These are phyloP conservation scores for Lipomyces chichibuensis DNA, from an alignment of 805 yeast genomes.

Conservation along the genomic window DNA sequence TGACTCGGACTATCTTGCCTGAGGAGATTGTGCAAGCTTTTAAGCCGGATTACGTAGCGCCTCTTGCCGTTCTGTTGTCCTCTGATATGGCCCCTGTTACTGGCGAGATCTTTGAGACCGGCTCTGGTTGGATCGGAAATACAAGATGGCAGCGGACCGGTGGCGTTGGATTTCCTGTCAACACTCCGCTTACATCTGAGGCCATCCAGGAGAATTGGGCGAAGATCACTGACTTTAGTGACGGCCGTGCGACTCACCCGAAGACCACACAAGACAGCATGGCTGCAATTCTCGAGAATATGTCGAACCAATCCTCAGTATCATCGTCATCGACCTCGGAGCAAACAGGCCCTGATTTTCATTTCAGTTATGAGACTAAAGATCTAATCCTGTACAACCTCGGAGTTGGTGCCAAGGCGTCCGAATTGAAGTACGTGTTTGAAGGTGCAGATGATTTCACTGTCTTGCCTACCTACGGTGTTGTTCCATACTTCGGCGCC, in stretches of 20 bases:
- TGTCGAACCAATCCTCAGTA: constrained; percentile 36
- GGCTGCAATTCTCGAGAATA: constrained; percentile 68
- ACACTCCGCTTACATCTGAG: constrained; percentile 62
- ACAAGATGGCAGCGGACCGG: constrained; percentile 94
- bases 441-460: constrained; percentile 79
- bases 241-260: constrained; percentile 58
- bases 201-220: constrained; percentile 68
- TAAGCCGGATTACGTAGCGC: constrained; percentile 89
- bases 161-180: constrained; percentile 64
- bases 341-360: constrained; percentile 8
- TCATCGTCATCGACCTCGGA: constrained; percentile 50
- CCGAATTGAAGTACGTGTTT: constrained; percentile 75
- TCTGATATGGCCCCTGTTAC: constrained; percentile 71
- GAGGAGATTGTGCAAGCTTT: constrained; percentile 79
- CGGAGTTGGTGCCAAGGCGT: constrained; percentile 82
- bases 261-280: constrained; percentile 74
- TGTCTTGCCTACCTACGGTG: constrained; percentile 87
- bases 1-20: constrained; percentile 87
- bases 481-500: constrained; percentile 77
- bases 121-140: constrained; percentile 95
- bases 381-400: constrained; percentile 76
- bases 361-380: constrained; percentile 26
- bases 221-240: constrained; percentile 65
- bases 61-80: constrained; percentile 78
- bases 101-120: constrained; percentile 87